Percentiles rank a stretch among this genome's conserved stretches.
These are phyloP conservation scores for Cucurbita moschata DNA, from an alignment of 306 rosid genomes.

Conservation along the genomic window DNA sequence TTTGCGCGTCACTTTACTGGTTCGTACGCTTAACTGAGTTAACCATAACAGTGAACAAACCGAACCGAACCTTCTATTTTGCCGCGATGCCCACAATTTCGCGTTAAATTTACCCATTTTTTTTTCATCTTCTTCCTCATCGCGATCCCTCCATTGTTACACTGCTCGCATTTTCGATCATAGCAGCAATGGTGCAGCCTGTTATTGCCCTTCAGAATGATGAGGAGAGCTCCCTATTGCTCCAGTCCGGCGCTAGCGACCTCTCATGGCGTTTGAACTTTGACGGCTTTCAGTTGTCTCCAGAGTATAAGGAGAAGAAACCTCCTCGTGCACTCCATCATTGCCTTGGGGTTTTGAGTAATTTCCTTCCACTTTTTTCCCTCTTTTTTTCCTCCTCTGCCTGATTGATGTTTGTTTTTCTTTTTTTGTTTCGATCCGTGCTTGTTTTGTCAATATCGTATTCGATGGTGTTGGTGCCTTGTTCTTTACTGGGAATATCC, in stretches of 20 bases:
- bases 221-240: conserved; percentile 47
- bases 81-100: not conserved
- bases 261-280: conserved; percentile 84
- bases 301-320: conserved; percentile 40
- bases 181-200: conserved; percentile 32
- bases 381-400: not conserved
- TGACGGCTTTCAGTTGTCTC: conserved; percentile 37
- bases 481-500: conserved; percentile 6
- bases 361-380: not conserved
- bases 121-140: not conserved
- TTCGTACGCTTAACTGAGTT: not conserved
- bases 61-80: not conserved
- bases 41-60: not conserved
- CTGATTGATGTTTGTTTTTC: not conserved
- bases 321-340: conserved; percentile 53
- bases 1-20: not conserved
- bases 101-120: not conserved
- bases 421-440: not conserved
- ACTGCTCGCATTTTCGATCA: not conserved
- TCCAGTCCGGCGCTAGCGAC: conserved; percentile 37
- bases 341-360: conserved; percentile 71
- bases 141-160: not conserved
- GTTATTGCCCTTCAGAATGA: conserved; percentile 20
- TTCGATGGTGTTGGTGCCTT: not conserved
- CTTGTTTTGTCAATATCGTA: not conserved